Evolutionary conservation across 345 rosid genomes (phyloP), one percentile per base, ranked within the genome.

Genomic region (Arabis hirsuta): DNA sequence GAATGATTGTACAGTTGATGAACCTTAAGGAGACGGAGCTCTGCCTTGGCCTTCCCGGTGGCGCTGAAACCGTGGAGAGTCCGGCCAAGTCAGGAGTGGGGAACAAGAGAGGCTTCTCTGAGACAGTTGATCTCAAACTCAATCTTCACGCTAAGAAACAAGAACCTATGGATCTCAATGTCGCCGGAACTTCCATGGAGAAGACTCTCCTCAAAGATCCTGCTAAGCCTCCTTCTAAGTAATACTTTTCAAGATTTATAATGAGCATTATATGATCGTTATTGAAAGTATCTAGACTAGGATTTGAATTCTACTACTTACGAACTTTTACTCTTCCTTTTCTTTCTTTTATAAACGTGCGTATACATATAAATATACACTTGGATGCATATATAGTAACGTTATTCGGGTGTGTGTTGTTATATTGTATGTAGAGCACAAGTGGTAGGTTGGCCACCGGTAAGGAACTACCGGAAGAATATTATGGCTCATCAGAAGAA

Each of bases 391-490:
- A 73, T 26, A 20, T 50, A 31, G 29, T 67, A 62, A 70, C n/a
- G 27, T 50, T 60, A 16, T 12, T 20, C 32, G 29, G 29, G n/a
- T 51, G 31, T n/a, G 34, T 39, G 22, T 45, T 29, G 20, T 62
- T 74, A 31, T 51, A 29, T 51, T 52, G 10, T 75, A 44, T 61
- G 69, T 63, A 92, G 96, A 82, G 89, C 89, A 36, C 96, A 92
- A 75, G 91, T 92, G 31, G 89, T 92, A 54, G 98, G 98, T 31
- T 92, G 98, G 98, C 98, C 98, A 51, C 96, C 98, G 11, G 98
- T 92, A 62, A 74, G 98, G 69, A 84, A 88, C 20, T 92, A 86
- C 84, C 76, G 96, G 76, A 92, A 87, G 87, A 92, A 85, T 79
- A 63, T 84, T 26, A 83, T 92, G 90, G 82, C 88, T 50, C 52